A percentile compares a stretch with the other conserved stretches of the same genome.
These are phyloP conservation scores for Leishmania tarentolae DNA, from an alignment of 208 protist species.

Conservation along the genomic window DNA sequence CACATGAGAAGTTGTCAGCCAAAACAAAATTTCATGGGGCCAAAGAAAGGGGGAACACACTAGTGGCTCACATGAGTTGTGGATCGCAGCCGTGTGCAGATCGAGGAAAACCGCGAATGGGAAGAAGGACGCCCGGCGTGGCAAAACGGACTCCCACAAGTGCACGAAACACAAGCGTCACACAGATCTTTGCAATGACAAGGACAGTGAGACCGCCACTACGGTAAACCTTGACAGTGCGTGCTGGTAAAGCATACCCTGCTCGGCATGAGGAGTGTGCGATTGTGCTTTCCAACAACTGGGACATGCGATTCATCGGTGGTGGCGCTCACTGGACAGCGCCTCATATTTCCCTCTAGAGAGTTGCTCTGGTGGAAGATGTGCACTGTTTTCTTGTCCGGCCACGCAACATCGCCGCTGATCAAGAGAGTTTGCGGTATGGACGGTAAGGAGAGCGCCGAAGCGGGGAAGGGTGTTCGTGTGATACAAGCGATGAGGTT, in stretches of 20 bases:
- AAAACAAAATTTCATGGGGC: too few species aligned
- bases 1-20: too few species aligned
- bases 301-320: not conserved
- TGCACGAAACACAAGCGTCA: not conserved
- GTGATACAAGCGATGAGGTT: not conserved
- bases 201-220: too few species aligned
- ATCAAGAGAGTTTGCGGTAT: not conserved
- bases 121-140: not conserved
- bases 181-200: not conserved
- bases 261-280: not conserved
- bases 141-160: not conserved
- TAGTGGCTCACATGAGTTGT: too few species aligned
- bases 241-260: not conserved
- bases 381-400: not conserved
- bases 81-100: not conserved
- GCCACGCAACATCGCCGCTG: not conserved
- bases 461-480: not conserved
- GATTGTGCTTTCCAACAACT: not conserved
- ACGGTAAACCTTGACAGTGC: not conserved
- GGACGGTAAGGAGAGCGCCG: not conserved
- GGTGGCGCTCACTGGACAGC: too few species aligned
- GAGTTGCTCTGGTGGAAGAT: not conserved
- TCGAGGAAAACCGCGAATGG: not conserved
- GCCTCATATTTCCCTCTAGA: not conserved
- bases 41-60: too few species aligned